A percentile compares a stretch with the other conserved stretches of the same genome.
phyloP scores from a whole-genome alignment of 164 flowering plant genomes.

The Echeveria elegans region DNA sequence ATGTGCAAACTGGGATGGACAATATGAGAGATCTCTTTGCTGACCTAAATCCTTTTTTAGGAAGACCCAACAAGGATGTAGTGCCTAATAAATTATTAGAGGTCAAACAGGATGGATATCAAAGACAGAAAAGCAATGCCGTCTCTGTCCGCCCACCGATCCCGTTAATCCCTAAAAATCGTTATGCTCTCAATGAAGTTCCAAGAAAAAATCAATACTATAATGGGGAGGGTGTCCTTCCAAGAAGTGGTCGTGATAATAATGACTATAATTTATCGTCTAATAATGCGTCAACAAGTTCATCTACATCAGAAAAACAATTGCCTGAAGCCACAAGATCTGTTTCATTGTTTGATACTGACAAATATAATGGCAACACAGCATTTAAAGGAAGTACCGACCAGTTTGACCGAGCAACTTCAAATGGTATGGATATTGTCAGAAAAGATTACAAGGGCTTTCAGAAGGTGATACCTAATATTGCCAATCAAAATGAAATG shows the following conservation, averaged over 20 bases:
- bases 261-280: conserved; percentile 30
- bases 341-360: conserved; percentile 13
- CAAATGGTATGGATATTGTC: conserved; percentile 14
- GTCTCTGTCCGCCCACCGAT: conserved; percentile 57
- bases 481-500: conserved; percentile 18
- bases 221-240: conserved; percentile 42
- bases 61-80: conserved; percentile 41
- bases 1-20: conserved; percentile 34
- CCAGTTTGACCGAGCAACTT: conserved; percentile 17
- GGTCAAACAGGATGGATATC: conserved; percentile 43
- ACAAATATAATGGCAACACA: conserved; percentile 17
- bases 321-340: conserved; percentile 26
- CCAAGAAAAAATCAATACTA: conserved; percentile 60
- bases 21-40: conserved; percentile 75
- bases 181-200: conserved; percentile 61
- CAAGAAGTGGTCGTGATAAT: conserved; percentile 33
- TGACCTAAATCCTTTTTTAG: conserved; percentile 84
- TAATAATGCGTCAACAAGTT: conserved; percentile 33
- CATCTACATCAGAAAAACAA: conserved; percentile 27
- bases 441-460: conserved; percentile 17
- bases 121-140: conserved; percentile 34
- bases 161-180: conserved; percentile 71
- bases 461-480: conserved; percentile 16
- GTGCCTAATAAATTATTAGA: conserved; percentile 33
- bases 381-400: conserved; percentile 10